Conservation (phyloP, 805 yeast genomes). For the Zygosaccharomyces bailii region DNA sequence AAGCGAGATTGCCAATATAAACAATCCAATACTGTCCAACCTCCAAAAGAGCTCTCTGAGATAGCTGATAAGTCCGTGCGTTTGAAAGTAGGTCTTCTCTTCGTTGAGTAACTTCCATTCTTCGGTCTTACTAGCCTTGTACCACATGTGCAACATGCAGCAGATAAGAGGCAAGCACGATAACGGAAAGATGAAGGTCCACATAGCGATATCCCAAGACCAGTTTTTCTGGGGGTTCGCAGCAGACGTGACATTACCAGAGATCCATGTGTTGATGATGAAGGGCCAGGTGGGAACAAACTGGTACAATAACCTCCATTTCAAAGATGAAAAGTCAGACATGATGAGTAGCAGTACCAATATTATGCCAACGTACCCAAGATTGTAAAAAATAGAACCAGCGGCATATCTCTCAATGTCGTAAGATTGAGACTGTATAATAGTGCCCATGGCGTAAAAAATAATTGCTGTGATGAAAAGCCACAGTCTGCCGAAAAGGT, state of each 20-base stretch:
- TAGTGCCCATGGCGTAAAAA: constrained; percentile 53
- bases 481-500: constrained; percentile 53
- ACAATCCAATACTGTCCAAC: constrained; percentile 60
- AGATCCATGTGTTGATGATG: constrained; percentile 74
- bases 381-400: constrained; percentile 47
- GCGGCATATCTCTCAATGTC: constrained; percentile 53
- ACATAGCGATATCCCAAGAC: constrained; percentile 78
- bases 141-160: constrained; percentile 55
- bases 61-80: constrained; percentile 37
- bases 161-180: constrained; percentile 55
- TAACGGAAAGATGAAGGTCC: constrained; percentile 74
- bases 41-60: constrained; percentile 53
- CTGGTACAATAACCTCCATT: constrained; percentile 65
- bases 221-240: constrained; percentile 41
- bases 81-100: constrained; percentile 40
- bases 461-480: constrained; percentile 45
- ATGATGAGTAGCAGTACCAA: constrained; percentile 54
- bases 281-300: constrained; percentile 69
- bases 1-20: constrained; percentile 51
- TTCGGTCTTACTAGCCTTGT: constrained; percentile 49
- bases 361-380: constrained; percentile 63
- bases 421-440: constrained; percentile 53
- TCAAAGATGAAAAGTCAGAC: constrained; percentile 65
- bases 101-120: constrained; percentile 45
- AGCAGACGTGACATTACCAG: constrained; percentile 52